Evolutionary conservation across 2,329 filamentous ascomycete genomes (phyloP), one percentile per base, ranked within the genome.

Genomic region (Verticillium klebahnii): DNA sequence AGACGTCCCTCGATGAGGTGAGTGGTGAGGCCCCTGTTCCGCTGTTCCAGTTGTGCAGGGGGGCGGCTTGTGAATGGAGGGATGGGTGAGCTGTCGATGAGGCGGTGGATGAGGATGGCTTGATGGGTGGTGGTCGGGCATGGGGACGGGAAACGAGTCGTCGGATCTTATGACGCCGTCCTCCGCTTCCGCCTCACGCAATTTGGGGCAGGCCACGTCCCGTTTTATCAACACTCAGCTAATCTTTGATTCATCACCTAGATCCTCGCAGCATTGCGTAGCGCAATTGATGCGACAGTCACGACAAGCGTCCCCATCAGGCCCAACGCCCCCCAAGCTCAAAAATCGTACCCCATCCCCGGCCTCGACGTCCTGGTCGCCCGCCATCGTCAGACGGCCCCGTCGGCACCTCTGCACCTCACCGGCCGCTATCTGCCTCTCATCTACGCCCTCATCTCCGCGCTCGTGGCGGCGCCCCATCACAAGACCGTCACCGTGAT

Each of bases 1-100:
- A 85, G 71, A 76, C 74, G 63, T 86, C 76, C 70, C 74, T 89
- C 50, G 84, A 88, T 69, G 82, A 87, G 79, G 86, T 89, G 69
- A 75, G 77, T 74, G 62, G 5, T 29, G 29, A 29, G 29, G 29
- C 25, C 25, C 25, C 29, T 29, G 29, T 29, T 29, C 29, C 29
- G 29, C 29, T 29, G 29, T 29, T 29, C 29, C 29, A 4, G 6
- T 5, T 4, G 25, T 25, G 5, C 25, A 25, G 25, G 25, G 25
- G 25, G 25, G 25, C 25, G 29, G 1, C 29, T 29, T 29, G 29
- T 29, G 29, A 23, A 5, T 5, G 45, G n/a, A 12, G 45, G n/a
- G n/a, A n/a, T 23, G 45, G 23, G 45, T 19, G n/a, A 52, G n/a
- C n/a, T 12, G 23, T 52, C 3, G 11, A 5, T 23, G 45, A 25